Percentiles rank a stretch among this genome's conserved stretches.
Conservation (phyloP, 1,284 basidiomycete species). For the Trichosporon sp. region DNA sequence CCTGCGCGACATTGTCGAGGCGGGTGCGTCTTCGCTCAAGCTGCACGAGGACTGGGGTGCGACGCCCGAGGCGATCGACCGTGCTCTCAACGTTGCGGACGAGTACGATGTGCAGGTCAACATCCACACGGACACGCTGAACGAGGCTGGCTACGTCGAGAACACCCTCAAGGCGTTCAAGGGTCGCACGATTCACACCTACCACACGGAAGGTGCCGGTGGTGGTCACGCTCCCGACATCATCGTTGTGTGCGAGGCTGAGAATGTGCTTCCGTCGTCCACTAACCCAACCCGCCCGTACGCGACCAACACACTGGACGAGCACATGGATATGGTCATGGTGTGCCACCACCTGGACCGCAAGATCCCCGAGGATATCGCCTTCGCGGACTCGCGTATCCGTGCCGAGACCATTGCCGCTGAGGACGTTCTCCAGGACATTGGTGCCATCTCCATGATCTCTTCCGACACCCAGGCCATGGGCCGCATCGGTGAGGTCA, state of each 20-base stretch:
- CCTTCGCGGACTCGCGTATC: constrained; percentile 97
- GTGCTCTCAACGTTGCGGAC: constrained; percentile 79
- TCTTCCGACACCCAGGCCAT: constrained; percentile 95
- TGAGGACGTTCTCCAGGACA: constrained; percentile 94
- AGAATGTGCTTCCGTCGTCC: constrained; percentile 93
- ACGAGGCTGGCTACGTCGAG: constrained; percentile 75
- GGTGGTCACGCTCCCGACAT: constrained; percentile 98
- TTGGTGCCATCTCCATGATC: constrained; percentile 94
- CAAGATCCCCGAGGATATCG: constrained; percentile 88
- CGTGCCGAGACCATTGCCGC: constrained; percentile 95
- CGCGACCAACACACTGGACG: constrained; percentile 88
- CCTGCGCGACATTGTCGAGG: constrained; percentile 79
- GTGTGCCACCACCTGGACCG: constrained; percentile 84
- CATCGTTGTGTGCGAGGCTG: constrained; percentile 86
- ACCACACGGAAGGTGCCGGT: constrained; percentile 91
- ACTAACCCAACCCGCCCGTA: constrained; percentile 97
- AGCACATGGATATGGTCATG: constrained; percentile 99
- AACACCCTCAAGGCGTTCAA: constrained; percentile 89
- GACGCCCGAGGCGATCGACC: constrained; percentile 81
- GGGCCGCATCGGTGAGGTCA: constrained; percentile 95
- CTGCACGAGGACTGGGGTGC: constrained; percentile 98
- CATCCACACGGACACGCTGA: constrained; percentile 96
- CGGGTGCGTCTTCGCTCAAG: constrained; percentile 90
- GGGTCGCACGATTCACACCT: constrained; percentile 93
- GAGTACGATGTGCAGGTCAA: constrained; percentile 96